These are phyloP conservation scores for Neurospora sp. DNA, from an alignment of 495 filamentous ascomycete genomes.

Conservation along the genomic window DNA sequence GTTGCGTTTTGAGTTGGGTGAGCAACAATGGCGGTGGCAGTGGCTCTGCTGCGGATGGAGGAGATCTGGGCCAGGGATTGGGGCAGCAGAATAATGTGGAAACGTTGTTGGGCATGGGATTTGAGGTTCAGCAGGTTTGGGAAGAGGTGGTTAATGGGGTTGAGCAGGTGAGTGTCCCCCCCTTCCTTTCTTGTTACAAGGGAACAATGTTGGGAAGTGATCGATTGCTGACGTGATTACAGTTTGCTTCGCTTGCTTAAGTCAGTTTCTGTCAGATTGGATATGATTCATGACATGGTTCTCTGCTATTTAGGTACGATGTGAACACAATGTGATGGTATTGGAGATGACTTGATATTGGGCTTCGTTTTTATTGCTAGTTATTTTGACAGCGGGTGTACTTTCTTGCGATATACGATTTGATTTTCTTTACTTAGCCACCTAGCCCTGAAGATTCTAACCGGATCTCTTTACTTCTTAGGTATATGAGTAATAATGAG, in stretches of 20 bases:
- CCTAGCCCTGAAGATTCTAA: background rate
- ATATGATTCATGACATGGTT: background rate
- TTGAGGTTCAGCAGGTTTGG: constrained; percentile 62
- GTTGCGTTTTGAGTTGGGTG: constrained; percentile 66
- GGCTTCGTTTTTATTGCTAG: background rate
- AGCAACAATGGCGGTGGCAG: background rate
- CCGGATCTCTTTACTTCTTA: background rate
- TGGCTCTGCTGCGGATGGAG: background rate
- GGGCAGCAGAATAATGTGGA: constrained; percentile 45
- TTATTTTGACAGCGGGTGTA: background rate
- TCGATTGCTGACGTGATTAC: background rate
- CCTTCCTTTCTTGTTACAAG: background rate
- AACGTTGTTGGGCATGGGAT: constrained; percentile 64
- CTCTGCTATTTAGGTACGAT: background rate
- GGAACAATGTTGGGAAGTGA: background rate
- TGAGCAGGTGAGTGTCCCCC: constrained; percentile 38
- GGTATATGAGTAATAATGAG: background rate
- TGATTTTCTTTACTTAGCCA: background rate
- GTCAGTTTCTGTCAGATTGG: background rate
- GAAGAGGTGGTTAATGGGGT: constrained; percentile 74
- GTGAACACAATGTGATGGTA: background rate
- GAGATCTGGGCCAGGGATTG: background rate
- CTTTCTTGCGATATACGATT: background rate
- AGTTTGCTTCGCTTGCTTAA: background rate
- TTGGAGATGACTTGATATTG: background rate